Conservation (phyloP, 345 rosid genomes). For the Hypericum perforatum region DNA sequence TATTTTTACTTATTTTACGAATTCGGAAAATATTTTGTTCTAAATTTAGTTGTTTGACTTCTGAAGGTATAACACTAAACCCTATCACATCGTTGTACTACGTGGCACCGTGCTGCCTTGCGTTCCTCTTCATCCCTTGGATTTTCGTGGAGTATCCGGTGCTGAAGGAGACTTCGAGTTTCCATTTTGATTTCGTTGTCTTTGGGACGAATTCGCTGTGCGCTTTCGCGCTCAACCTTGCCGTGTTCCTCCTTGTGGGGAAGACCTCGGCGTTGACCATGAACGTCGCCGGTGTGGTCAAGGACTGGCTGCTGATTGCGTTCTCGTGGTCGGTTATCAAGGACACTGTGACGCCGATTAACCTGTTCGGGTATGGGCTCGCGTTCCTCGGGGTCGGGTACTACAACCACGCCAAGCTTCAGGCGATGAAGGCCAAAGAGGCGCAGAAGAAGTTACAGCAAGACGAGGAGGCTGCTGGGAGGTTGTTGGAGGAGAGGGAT, state of each 20-base stretch:
- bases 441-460: conserved; percentile 74
- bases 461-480: conserved; percentile 70
- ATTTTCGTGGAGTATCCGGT: conserved; percentile 73
- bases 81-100: conserved; percentile 7
- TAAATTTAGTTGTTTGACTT: no score
- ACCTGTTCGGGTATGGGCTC: conserved; percentile 76
- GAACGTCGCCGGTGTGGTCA: conserved; percentile 98
- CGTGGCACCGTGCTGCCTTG: conserved; percentile 8
- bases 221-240: conserved; percentile 86
- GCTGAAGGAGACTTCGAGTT: conserved; percentile 64
- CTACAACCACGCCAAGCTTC: conserved; percentile 83
- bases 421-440: conserved; percentile 83
- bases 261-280: conserved; percentile 94
- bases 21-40: no score
- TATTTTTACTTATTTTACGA: no score
- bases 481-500: conserved; percentile 73
- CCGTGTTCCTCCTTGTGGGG: conserved; percentile 90
- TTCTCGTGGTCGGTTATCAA: conserved; percentile 96
- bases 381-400: conserved; percentile 91
- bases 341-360: conserved; percentile 86
- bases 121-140: conserved; percentile 42
- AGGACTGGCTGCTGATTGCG: conserved; percentile 92
- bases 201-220: conserved; percentile 87
- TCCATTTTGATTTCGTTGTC: conserved; percentile 74
- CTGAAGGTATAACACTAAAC: conserved; percentile 4